phyloP scores from a whole-genome alignment of 768 basidiomycete genomes.

The Astraeus odoratus region DNA sequence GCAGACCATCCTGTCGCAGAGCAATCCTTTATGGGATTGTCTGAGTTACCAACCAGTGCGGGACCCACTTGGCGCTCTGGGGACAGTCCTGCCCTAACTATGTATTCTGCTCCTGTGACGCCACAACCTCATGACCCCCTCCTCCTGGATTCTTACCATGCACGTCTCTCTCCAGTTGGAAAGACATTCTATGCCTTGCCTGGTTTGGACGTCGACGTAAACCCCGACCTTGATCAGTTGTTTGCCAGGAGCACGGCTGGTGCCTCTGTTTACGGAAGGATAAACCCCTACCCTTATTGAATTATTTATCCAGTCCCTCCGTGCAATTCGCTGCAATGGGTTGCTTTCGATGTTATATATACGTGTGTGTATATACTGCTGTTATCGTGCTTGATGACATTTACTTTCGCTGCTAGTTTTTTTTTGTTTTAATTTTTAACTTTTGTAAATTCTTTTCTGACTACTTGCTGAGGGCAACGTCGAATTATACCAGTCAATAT shows the following conservation, averaged over 20 bases:
- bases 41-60: neutral
- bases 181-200: neutral
- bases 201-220: neutral
- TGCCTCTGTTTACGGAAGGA: neutral
- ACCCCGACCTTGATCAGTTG: neutral
- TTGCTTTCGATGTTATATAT: too few relatives aligned
- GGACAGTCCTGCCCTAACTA: neutral
- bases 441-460: too few relatives aligned
- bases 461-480: too few relatives aligned
- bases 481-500: too few relatives aligned
- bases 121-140: neutral
- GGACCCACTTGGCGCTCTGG: neutral
- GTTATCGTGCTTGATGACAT: too few relatives aligned
- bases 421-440: too few relatives aligned
- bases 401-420: too few relatives aligned
- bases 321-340: neutral
- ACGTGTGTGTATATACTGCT: too few relatives aligned
- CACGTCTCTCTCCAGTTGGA: neutral
- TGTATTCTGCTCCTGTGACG: neutral
- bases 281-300: neutral
- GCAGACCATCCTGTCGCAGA: neutral
- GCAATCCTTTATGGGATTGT: neutral
- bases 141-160: neutral
- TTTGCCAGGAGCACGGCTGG: neutral
- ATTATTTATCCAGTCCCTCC: neutral